A percentile compares a stretch with the other conserved stretches of the same genome.
These are phyloP conservation scores for Ustilago loliicola DNA, from an alignment of 1,284 basidiomycete species.

Conservation along the genomic window DNA sequence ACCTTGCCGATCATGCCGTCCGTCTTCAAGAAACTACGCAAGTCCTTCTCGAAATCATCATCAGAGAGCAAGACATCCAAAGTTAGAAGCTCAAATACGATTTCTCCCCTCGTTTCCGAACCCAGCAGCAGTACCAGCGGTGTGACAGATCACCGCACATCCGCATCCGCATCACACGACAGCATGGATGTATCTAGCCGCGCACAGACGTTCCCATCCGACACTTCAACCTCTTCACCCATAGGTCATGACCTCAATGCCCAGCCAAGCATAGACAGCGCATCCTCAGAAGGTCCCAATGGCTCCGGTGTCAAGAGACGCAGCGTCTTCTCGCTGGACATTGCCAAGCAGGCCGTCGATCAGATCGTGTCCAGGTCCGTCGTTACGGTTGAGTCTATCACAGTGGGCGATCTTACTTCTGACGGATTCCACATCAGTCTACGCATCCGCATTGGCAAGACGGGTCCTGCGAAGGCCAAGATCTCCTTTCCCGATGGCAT, in stretches of 20 bases:
- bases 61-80: constrained; percentile 14
- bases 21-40: constrained; percentile 35
- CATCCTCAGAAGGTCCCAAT: not conserved
- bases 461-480: constrained; percentile 52
- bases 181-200: constrained; percentile 15
- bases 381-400: constrained; percentile 36
- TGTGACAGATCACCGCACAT: not conserved
- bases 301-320: constrained; percentile 5
- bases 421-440: constrained; percentile 38
- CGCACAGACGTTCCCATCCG: constrained; percentile 11
- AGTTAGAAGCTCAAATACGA: constrained; percentile 8
- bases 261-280: constrained; percentile 18
- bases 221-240: not conserved
- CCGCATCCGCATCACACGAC: constrained; percentile 8
- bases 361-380: constrained; percentile 45
- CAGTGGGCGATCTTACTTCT: constrained; percentile 21
- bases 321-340: constrained; percentile 29
- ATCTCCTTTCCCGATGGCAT: constrained; percentile 50
- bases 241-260: constrained; percentile 7
- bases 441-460: constrained; percentile 33
- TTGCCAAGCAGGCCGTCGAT: constrained; percentile 40
- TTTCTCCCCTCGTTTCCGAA: not conserved
- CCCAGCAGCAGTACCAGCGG: not conserved
- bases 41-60: constrained; percentile 27
- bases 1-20: constrained; percentile 27